Conservation (phyloP, 225 moss, liverwort and hornwort genomes). For the Polytrichum formosum region DNA sequence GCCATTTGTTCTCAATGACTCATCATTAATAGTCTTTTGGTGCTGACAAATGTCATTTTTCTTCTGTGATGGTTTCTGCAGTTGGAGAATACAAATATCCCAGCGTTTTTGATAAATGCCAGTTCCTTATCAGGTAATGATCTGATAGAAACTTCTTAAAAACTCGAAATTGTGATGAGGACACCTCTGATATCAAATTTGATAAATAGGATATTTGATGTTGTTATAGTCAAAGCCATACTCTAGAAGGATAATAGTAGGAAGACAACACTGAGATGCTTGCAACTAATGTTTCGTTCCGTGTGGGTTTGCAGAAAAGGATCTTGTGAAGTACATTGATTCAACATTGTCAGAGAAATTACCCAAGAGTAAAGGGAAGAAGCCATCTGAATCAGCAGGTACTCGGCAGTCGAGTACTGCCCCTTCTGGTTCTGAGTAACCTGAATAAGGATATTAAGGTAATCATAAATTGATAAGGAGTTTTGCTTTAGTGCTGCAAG, state of each 20-base stretch:
- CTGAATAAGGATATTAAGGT: slow-evolving; percentile 45
- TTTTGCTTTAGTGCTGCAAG: neutral
- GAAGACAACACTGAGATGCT: no score
- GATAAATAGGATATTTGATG: no score
- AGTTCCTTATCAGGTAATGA: slow-evolving; percentile 39
- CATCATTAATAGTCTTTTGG: neutral
- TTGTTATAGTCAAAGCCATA: no score
- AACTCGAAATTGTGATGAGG: no score
- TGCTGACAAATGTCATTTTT: neutral
- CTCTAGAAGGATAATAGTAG: no score
- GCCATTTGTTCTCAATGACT: no score
- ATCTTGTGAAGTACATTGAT: slow-evolving; percentile 48
- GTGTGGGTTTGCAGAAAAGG: slow-evolving; percentile 42
- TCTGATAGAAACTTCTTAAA: neutral
- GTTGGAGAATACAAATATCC: slow-evolving; percentile 50
- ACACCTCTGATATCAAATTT: no score
- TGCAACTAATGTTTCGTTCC: no score
- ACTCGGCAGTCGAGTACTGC: slow-evolving; percentile 43
- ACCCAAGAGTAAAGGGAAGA: slow-evolving; percentile 68
- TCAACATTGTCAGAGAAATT: slow-evolving; percentile 49
- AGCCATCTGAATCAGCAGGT: slow-evolving; percentile 62
- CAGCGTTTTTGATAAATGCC: slow-evolving; percentile 58
- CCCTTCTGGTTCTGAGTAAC: slow-evolving; percentile 43
- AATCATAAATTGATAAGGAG: slow-evolving; percentile 9
- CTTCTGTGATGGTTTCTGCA: slow-evolving; percentile 11